Conservation (phyloP, 1,139 yeast genomes). For the Suhomyces taliae region DNA sequence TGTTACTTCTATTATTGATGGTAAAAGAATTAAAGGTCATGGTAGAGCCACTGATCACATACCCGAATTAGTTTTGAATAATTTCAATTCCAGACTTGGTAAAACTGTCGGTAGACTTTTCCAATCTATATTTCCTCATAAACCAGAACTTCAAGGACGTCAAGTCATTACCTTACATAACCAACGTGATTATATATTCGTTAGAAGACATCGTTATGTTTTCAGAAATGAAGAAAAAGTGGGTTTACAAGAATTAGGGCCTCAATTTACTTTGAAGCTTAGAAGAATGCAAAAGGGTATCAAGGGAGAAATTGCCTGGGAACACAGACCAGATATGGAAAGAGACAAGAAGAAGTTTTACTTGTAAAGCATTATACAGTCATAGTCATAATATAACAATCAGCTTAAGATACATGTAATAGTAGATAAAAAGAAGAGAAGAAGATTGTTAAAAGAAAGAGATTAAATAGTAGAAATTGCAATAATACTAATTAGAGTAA, state of each 20-base stretch:
- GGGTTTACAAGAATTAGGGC: constrained; percentile 94
- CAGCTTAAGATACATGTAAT: neutral
- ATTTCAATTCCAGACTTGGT: constrained; percentile 89
- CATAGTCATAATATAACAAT: neutral
- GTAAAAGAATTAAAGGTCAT: constrained; percentile 79
- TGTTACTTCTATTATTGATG: constrained; percentile 72
- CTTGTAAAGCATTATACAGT: constrained; percentile 39
- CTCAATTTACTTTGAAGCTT: constrained; percentile 87
- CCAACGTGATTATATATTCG: constrained; percentile 92
- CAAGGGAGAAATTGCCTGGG: constrained; percentile 93
- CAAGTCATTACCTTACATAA: constrained; percentile 94
- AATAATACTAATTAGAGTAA: too few species aligned
- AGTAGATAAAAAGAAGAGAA: too few species aligned
- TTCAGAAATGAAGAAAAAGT: constrained; percentile 89
- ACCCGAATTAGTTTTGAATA: constrained; percentile 89
- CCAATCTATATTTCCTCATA: constrained; percentile 88
- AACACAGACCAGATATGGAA: constrained; percentile 94
- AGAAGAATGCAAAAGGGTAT: constrained; percentile 90
- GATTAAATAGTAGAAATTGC: too few species aligned
- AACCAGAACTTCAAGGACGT: constrained; percentile 91
- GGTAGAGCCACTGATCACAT: constrained; percentile 88
- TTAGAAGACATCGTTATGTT: constrained; percentile 90
- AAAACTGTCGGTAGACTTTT: constrained; percentile 88
- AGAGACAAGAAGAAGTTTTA: constrained; percentile 91
- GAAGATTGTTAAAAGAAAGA: too few species aligned